phyloP scores from a whole-genome alignment of 2,329 filamentous ascomycete species.

The Conoideocrella luteorostrata region DNA sequence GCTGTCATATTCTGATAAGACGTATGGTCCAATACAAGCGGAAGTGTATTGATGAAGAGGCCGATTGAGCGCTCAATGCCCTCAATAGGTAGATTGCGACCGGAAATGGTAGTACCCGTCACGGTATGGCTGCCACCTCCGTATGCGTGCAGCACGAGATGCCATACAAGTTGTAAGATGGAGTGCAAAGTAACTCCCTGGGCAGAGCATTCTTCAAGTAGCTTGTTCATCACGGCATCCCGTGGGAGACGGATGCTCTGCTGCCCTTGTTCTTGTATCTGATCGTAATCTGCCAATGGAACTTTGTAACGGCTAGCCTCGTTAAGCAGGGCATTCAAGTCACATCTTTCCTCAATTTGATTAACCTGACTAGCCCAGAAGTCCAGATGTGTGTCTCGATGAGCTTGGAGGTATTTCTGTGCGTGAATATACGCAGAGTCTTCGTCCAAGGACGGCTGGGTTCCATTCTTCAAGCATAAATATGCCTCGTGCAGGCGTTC shows the following conservation, averaged over 20 bases:
- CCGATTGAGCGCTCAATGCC: conserved; percentile 3
- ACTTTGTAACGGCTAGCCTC: conserved; percentile 4
- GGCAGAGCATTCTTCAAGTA: conserved; percentile 1
- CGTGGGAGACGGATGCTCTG: not conserved
- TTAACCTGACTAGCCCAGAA: conserved; percentile 1
- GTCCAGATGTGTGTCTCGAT: not conserved
- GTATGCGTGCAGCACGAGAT: conserved; percentile 3
- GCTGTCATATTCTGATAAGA: not conserved
- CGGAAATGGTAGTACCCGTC: conserved; percentile 2
- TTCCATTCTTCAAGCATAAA: not conserved
- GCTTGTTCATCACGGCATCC: not conserved
- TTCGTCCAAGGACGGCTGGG: not conserved
- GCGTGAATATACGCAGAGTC: not conserved
- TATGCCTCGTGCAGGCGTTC: conserved; percentile 1
- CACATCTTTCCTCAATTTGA: not conserved
- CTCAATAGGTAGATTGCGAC: conserved; percentile 1
- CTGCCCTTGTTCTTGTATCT: not conserved
- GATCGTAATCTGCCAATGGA: conserved; percentile 1
- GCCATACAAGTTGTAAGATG: conserved; percentile 2
- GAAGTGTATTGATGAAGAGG: conserved; percentile 3
- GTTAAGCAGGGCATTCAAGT: conserved; percentile 2
- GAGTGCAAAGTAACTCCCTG: conserved; percentile 1
- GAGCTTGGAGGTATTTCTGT: not conserved
- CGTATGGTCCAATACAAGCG: conserved; percentile 1
- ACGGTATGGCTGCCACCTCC: conserved; percentile 3